These are phyloP conservation scores for Crucihimalaya himalaica DNA, from an alignment of 345 rosid species.

Conservation along the genomic window DNA sequence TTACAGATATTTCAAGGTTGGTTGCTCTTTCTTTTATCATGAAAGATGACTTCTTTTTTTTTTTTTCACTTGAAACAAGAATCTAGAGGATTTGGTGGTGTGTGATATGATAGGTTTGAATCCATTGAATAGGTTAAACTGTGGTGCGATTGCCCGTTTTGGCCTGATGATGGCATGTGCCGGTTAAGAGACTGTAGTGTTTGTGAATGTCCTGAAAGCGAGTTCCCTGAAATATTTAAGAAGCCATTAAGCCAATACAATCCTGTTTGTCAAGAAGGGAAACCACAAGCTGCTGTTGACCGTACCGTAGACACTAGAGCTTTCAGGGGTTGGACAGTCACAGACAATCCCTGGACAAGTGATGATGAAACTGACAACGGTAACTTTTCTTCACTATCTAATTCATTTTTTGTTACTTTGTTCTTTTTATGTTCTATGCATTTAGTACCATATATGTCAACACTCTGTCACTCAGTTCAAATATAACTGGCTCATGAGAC, in stretches of 20 bases:
- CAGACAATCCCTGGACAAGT: constrained; percentile 94
- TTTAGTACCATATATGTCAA: constrained; percentile 14
- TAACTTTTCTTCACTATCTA: constrained; percentile 30
- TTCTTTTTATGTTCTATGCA: background rate
- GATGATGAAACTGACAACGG: constrained; percentile 97
- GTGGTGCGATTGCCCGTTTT: constrained; percentile 98
- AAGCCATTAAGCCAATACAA: constrained; percentile 65
- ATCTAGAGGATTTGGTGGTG: background rate
- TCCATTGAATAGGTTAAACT: constrained; percentile 63
- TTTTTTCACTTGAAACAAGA: background rate
- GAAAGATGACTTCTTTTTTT: background rate
- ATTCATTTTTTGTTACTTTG: background rate
- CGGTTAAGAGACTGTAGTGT: constrained; percentile 93
- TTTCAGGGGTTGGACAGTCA: constrained; percentile 85
- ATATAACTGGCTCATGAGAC: constrained; percentile 1
- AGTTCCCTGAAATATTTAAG: constrained; percentile 82
- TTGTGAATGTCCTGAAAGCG: constrained; percentile 93
- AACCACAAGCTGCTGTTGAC: constrained; percentile 85
- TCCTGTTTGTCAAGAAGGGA: constrained; percentile 89
- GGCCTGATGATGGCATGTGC: constrained; percentile 99
- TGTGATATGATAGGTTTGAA: constrained; percentile 19
- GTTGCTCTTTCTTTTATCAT: constrained; percentile 2
- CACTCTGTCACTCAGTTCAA: background rate
- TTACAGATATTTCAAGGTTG: constrained; percentile 89
- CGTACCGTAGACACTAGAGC: constrained; percentile 75